Base-by-base conservation (phyloP, 768 basidiomycete genomes). In the Boletus eberwhitei region DNA sequence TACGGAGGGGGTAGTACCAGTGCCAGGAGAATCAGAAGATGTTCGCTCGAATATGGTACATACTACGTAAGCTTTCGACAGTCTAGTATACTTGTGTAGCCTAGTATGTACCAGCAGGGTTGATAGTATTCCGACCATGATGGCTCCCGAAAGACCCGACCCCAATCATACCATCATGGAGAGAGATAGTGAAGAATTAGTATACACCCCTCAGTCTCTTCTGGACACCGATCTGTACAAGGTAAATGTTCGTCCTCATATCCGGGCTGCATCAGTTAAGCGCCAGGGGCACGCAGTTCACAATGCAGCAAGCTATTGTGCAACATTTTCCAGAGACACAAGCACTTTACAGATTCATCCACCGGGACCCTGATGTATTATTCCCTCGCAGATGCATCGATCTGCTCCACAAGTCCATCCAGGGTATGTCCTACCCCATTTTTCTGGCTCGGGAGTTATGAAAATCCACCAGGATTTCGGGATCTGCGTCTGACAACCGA, bases 181-280 rank as follows among this genome's bases (percentile, higher is more conserved):
- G 13, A 42, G n/a, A 34, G 17, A 34, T 16, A 35, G 1, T 7
- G 57, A 60, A 21, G 58, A 57, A 35, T 43, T 55, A 22, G 24
- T 56, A 17, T 68, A 64, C 32, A 58, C 39, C 5, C 64, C 59
- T 37, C 57, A 19, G 29, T 94, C 92, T 16, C 75, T 98, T 48
- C 79, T 98, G 42, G 96, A 98, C 70, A 94, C 93, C 0, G 96
- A 98, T 71, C 73, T 96, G 31, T 98, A 98, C 83, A 98, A 96
- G 82, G 93, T 87, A 49, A 42, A 55, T 17, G 42, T 39, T n/a
- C 50, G 32, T 31, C 19, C 26, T 45, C 24, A 39, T 34, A 16
- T 8, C 21, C 43, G 2, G 13, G 19, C 9, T 32, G 24, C 12
- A 21, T 41, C 14, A 24, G n/a, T 46, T n/a, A 42, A 50, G 41